Percentiles rank a stretch among this genome's conserved stretches.
These are phyloP conservation scores for Spathaspora girioi DNA, from an alignment of 805 yeast species.

Conservation along the genomic window DNA sequence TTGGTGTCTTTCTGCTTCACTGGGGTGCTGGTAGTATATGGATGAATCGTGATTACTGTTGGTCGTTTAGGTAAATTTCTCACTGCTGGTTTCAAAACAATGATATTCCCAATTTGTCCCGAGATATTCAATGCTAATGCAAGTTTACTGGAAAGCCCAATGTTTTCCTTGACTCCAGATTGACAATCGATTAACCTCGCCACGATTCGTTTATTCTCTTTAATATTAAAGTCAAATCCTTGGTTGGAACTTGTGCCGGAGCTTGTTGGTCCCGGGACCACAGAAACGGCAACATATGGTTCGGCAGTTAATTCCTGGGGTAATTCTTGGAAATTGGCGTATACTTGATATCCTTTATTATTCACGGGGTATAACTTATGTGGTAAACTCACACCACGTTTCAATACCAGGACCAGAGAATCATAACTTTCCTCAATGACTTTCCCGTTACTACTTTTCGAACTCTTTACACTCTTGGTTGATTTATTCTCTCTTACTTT, in stretches of 20 bases:
- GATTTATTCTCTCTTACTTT: constrained; percentile 24
- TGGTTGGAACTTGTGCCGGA: background rate
- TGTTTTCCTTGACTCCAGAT: constrained; percentile 27
- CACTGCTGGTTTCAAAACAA: constrained; percentile 48
- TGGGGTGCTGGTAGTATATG: constrained; percentile 47
- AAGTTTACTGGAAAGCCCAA: constrained; percentile 51
- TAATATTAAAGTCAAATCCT: constrained; percentile 9
- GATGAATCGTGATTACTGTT: constrained; percentile 46
- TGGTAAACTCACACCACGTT: constrained; percentile 57
- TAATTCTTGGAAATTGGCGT: constrained; percentile 39
- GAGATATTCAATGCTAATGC: constrained; percentile 56
- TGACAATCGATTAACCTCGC: constrained; percentile 48
- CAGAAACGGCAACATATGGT: constrained; percentile 45
- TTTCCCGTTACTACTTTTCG: background rate
- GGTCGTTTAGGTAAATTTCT: constrained; percentile 35
- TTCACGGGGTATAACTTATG: constrained; percentile 33
- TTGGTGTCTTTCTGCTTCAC: constrained; percentile 22
- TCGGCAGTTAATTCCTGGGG: constrained; percentile 23
- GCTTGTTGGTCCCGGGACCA: constrained; percentile 54
- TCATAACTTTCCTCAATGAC: constrained; percentile 18
- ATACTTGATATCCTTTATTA: constrained; percentile 38
- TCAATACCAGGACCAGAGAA: constrained; percentile 37
- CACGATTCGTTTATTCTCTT: constrained; percentile 41
- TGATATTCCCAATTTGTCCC: constrained; percentile 46
- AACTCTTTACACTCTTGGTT: constrained; percentile 7